Evolutionary conservation across 139 green algal species (phyloP).

Genomic region (Chara braunii): DNA sequence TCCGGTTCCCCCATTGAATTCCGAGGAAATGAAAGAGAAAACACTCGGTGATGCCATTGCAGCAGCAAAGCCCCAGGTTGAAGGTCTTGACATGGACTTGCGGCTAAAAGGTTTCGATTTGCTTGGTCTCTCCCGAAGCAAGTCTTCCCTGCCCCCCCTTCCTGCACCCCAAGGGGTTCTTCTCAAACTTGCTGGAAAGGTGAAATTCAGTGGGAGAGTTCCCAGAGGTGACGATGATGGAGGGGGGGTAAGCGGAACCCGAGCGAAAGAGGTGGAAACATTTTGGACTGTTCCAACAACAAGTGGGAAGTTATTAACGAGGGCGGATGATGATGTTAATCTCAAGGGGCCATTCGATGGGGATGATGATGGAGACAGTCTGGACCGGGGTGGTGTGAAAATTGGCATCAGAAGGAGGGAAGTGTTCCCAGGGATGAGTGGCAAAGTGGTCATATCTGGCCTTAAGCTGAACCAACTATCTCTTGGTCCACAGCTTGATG

Average conservation of each 20-base stretch:
- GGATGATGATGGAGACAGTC: no score
- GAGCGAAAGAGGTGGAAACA: no score
- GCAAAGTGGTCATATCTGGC: neutral
- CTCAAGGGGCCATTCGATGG: no score
- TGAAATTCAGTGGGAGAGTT: slow-evolving; percentile 25
- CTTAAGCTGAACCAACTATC: slow-evolving; percentile 8
- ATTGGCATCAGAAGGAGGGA: no score
- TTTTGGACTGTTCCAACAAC: no score
- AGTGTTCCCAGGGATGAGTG: neutral
- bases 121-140: slow-evolving; percentile 47
- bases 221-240: neutral
- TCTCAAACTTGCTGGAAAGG: slow-evolving; percentile 19
- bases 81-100: slow-evolving; percentile 42
- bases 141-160: slow-evolving; percentile 5
- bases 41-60: no score
- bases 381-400: no score
- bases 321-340: no score
- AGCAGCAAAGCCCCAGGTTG: slow-evolving; percentile 7
- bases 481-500: neutral
- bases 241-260: neutral
- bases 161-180: neutral
- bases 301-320: no score
- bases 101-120: slow-evolving; percentile 58
- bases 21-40: neutral
- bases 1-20: slow-evolving; percentile 12